phyloP scores from a whole-genome alignment of 768 basidiomycete genomes.

The Rubroboletus satanas region DNA sequence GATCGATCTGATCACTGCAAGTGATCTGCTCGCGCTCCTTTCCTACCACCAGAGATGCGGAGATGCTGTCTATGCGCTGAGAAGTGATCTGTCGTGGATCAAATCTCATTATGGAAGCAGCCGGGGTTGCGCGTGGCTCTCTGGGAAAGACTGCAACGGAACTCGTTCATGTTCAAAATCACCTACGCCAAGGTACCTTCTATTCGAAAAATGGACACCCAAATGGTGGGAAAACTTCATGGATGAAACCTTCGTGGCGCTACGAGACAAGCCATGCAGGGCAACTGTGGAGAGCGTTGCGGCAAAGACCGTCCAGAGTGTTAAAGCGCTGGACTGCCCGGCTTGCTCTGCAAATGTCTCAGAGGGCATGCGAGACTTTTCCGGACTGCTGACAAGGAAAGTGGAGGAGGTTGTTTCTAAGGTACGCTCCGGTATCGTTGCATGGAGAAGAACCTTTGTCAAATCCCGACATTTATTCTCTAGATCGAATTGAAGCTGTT shows the following conservation, averaged over 20 bases:
- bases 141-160: too few relatives aligned
- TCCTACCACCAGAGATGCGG: conserved; percentile 18
- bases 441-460: neutral
- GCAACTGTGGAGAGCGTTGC: neutral
- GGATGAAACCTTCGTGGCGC: neutral
- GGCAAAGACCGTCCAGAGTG: neutral
- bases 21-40: conserved; percentile 25
- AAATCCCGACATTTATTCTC: neutral
- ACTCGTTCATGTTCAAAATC: neutral
- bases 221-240: conserved; percentile 23
- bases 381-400: neutral
- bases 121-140: neutral
- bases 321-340: neutral
- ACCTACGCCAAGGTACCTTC: neutral
- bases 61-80: conserved; percentile 5
- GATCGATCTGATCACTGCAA: conserved; percentile 24
- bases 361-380: conserved; percentile 13
- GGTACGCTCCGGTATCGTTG: conserved; percentile 1
- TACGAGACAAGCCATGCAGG: conserved; percentile 22
- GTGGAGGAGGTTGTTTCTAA: conserved; percentile 8
- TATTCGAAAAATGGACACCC: neutral
- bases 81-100: conserved; percentile 11
- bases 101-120: conserved; percentile 4
- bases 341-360: conserved; percentile 1
- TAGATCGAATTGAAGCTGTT: neutral